Evolutionary conservation across 2,329 filamentous ascomycete genomes (phyloP).

Genomic region (Neofusicoccum cordaticola): DNA sequence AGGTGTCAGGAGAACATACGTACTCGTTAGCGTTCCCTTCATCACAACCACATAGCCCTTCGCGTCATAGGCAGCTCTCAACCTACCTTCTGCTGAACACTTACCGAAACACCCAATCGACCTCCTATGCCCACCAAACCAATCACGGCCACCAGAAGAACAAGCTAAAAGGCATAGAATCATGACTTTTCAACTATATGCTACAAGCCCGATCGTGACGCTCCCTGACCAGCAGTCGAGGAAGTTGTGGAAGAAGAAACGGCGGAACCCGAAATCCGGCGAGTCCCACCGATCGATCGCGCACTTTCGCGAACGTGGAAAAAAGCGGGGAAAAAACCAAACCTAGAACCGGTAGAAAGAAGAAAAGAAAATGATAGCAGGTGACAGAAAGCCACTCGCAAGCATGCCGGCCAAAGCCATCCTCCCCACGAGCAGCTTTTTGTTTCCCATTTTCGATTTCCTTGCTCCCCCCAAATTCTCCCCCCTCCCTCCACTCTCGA

Average conservation of each 20-base stretch:
- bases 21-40: too few species aligned
- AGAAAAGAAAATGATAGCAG: background rate
- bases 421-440: background rate
- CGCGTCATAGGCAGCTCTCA: too few species aligned
- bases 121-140: background rate
- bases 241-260: background rate
- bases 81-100: too few species aligned
- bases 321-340: background rate
- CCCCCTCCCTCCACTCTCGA: background rate
- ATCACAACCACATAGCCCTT: too few species aligned
- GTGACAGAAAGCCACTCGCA: background rate
- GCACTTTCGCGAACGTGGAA: background rate
- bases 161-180: background rate
- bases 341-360: background rate
- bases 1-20: too few species aligned
- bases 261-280: background rate
- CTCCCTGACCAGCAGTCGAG: background rate
- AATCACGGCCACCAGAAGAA: background rate
- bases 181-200: constrained; percentile 3
- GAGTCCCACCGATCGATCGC: background rate
- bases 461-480: background rate
- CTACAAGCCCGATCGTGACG: background rate
- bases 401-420: background rate
- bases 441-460: background rate
- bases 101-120: too few species aligned